Conservation (phyloP, 2,329 filamentous ascomycete species). For the Juglanconis juglandina region DNA sequence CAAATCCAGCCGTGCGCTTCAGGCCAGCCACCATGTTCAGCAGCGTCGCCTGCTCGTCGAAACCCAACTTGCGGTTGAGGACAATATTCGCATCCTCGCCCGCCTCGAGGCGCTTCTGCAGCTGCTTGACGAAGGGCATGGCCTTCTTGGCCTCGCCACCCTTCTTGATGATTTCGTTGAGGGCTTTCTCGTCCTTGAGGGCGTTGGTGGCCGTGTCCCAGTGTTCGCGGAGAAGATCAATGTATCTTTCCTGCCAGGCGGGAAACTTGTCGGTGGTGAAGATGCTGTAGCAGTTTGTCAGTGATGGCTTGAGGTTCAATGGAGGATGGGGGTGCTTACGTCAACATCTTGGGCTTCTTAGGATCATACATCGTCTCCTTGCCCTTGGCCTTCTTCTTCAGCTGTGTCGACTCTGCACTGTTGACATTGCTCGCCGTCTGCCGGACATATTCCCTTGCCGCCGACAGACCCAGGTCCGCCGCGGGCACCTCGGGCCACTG, state of each 20-base stretch:
- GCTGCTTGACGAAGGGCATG: conserved; percentile 88
- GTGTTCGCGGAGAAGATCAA: conserved; percentile 70
- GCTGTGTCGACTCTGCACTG: conserved; percentile 75
- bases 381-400: conserved; percentile 91
- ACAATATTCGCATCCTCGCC: conserved; percentile 66
- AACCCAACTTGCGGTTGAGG: conserved; percentile 79
- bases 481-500: conserved; percentile 68
- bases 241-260: conserved; percentile 86
- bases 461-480: conserved; percentile 65
- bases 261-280: conserved; percentile 79
- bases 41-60: conserved; percentile 77
- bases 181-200: conserved; percentile 70
- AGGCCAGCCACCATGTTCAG: conserved; percentile 75
- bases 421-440: conserved; percentile 74
- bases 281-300: conserved; percentile 40
- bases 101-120: conserved; percentile 78
- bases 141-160: conserved; percentile 91
- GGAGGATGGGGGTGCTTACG: conserved; percentile 26
- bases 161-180: conserved; percentile 77
- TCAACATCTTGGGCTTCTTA: conserved; percentile 86
- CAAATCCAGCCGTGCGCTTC: conserved; percentile 67
- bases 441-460: conserved; percentile 68
- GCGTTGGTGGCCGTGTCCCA: conserved; percentile 61
- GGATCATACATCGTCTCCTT: conserved; percentile 83
- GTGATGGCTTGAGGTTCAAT: neutral